Evolutionary conservation across 306 rosid genomes (phyloP).

Genomic region (apple (Malus domestica)): ASM211411v1 NC_041790.1:5216501-5217000

Average conservation of each 20-base stretch:
- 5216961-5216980: neutral
- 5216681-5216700: neutral
- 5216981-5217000: neutral
- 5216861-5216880: too few relatives aligned
- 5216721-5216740: neutral
- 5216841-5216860: too few relatives aligned
- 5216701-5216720: neutral
- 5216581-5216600: neutral
- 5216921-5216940: neutral
- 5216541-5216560: neutral
- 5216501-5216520: slow-evolving; percentile 4
- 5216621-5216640: neutral
- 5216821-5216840: too few relatives aligned
- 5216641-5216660: neutral
- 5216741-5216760: neutral
- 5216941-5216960: neutral
- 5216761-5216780: too few relatives aligned
- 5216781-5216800: too few relatives aligned
- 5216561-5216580: neutral
- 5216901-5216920: too few relatives aligned
- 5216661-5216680: neutral
- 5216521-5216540: neutral
- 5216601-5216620: neutral
- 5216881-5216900: too few relatives aligned
- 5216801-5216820: too few relatives aligned